Percentiles rank a stretch among this genome's conserved stretches.
phyloP scores from a whole-genome alignment of 331 rosid species.

The Malus hybrid region DNA sequence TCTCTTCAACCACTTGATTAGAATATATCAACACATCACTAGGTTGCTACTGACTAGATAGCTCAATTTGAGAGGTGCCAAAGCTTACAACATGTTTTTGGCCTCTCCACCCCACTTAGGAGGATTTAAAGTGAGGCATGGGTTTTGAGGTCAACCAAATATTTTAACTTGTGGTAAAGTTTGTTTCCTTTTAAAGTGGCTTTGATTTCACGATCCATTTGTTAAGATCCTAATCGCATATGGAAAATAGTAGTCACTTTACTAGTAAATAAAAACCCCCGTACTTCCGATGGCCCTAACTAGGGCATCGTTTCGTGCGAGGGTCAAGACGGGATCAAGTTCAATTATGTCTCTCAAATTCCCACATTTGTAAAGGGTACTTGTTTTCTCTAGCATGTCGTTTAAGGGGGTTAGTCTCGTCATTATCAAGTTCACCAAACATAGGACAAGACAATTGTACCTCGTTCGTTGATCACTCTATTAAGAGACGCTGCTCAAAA shows the following conservation, averaged over 20 bases:
- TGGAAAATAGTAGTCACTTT: not conserved
- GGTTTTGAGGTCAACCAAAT: not conserved
- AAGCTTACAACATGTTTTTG: not conserved
- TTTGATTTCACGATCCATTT: slow-evolving; percentile 6
- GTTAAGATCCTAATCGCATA: slow-evolving; percentile 7
- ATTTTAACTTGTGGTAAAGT: slow-evolving; percentile 3
- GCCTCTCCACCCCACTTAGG: not conserved
- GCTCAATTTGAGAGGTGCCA: not conserved
- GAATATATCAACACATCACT: not conserved
- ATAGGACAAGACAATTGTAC: not conserved
- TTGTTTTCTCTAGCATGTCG: not conserved
- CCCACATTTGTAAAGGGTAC: not conserved
- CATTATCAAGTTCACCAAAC: not conserved
- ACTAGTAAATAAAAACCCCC: not conserved
- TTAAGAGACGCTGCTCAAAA: not conserved
- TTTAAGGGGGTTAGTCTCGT: not conserved
- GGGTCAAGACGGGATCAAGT: not conserved
- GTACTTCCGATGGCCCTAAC: not conserved
- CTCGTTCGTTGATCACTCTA: not conserved
- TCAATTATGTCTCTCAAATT: not conserved
- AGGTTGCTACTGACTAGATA: not conserved
- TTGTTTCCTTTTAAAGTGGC: slow-evolving; percentile 16
- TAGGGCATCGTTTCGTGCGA: not conserved
- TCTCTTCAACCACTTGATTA: not conserved
- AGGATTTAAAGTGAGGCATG: not conserved